Conservation (phyloP, 192 early-diverging fungal genomes). For the Chytriomyces sp. region DNA sequence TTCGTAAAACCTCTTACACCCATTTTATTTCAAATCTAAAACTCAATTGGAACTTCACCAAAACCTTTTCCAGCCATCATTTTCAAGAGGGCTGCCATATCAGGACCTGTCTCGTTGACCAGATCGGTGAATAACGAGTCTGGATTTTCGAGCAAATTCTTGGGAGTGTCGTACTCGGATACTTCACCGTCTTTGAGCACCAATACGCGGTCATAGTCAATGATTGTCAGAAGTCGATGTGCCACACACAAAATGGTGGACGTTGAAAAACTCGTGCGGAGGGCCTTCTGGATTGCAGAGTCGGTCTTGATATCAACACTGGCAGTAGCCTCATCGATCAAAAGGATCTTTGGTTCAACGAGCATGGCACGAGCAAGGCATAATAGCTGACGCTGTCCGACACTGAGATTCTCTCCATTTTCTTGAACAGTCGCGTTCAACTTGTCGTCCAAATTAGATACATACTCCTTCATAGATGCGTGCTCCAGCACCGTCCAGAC, state of each 20-base stretch:
- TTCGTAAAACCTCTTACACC: too few relatives aligned
- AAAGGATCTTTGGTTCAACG: conserved; percentile 29
- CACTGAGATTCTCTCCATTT: conserved; percentile 66
- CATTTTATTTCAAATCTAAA: too few relatives aligned
- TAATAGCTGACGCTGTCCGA: conserved; percentile 71
- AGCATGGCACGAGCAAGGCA: conserved; percentile 48
- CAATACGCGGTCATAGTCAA: conserved; percentile 71
- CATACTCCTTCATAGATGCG: conserved; percentile 33
- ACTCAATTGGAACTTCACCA: too few relatives aligned
- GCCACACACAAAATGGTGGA: conserved; percentile 62
- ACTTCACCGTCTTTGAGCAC: conserved; percentile 70
- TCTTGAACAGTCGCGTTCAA: conserved; percentile 79
- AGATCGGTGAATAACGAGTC: conserved; percentile 49
- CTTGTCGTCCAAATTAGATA: conserved; percentile 29
- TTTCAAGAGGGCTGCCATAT: conserved; percentile 59
- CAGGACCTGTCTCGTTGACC: conserved; percentile 68
- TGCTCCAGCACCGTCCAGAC: conserved; percentile 64
- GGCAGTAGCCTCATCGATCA: conserved; percentile 51
- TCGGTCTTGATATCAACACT: conserved; percentile 72
- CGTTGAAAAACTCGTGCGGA: conserved; percentile 69
- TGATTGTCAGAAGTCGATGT: conserved; percentile 51
- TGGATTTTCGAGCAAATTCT: conserved; percentile 36
- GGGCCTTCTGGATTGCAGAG: conserved; percentile 71
- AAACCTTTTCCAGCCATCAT: conserved; percentile 42
- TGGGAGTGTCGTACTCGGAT: conserved; percentile 65